Percentiles rank a stretch among this genome's conserved stretches.
Conservation (phyloP, 2,329 filamentous ascomycete species). For the Monosporascus sp. region DNA sequence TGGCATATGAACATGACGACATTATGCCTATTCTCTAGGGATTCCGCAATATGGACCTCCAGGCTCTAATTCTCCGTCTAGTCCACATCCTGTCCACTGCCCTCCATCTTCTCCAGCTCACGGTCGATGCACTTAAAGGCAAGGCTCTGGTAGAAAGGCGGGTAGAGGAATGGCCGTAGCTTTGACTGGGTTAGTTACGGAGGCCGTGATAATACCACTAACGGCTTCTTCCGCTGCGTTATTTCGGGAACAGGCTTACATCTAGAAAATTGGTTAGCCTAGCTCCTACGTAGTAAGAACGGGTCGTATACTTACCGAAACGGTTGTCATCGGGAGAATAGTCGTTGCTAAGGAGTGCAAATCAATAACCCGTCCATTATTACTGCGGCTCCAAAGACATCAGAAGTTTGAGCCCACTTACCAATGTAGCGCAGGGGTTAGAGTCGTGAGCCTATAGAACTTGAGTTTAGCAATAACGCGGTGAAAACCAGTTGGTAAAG, state of each 20-base stretch:
- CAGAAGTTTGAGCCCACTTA: not conserved
- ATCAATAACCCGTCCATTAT: not conserved
- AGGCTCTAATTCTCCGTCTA: not conserved
- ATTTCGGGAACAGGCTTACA: not conserved
- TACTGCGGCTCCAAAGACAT: not conserved
- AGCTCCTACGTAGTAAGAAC: not conserved
- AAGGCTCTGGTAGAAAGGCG: slow-evolving; percentile 29
- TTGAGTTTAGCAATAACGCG: not conserved
- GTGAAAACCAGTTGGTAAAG: too few species aligned
- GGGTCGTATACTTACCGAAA: slow-evolving; percentile 17
- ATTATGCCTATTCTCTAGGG: too few species aligned
- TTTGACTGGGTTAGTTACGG: slow-evolving; percentile 4
- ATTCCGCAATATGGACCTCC: too few species aligned
- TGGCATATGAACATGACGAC: too few species aligned
- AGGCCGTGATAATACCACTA: too few species aligned
- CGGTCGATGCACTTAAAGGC: slow-evolving; percentile 36
- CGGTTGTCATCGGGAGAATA: slow-evolving; percentile 39
- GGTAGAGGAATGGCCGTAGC: slow-evolving; percentile 34
- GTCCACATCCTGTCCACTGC: not conserved
- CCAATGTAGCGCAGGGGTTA: slow-evolving; percentile 52
- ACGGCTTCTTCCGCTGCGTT: not conserved
- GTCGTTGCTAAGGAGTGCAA: slow-evolving; percentile 13
- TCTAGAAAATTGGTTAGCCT: not conserved
- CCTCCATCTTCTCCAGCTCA: slow-evolving; percentile 28
- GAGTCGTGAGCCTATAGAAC: slow-evolving; percentile 42